phyloP scores from a whole-genome alignment of 257 asterid genomes.

The Nicotiana tomentosiformis region DNA sequence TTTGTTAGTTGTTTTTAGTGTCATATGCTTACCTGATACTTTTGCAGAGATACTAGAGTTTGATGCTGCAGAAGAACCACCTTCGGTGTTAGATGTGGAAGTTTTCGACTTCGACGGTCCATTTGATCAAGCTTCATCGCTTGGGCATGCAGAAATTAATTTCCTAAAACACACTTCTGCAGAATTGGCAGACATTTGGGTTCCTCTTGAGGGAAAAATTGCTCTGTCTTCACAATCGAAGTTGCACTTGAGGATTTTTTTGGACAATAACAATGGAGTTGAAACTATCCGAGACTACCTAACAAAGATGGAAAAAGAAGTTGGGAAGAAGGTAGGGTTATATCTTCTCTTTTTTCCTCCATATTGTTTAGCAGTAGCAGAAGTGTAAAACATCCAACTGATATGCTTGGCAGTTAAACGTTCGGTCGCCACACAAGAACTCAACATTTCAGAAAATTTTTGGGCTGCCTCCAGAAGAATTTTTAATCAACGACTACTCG shows the following conservation, averaged over 20 bases:
- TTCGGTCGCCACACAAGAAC: conserved; percentile 77
- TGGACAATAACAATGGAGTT: conserved; percentile 83
- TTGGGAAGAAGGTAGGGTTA: conserved; percentile 73
- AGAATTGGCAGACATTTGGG: conserved; percentile 85
- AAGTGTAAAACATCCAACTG: background rate
- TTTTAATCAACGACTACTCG: conserved; percentile 77
- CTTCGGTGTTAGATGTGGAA: conserved; percentile 77
- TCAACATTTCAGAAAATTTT: conserved; percentile 73
- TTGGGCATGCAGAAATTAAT: conserved; percentile 86
- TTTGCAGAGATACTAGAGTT: conserved; percentile 81
- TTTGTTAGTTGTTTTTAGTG: background rate
- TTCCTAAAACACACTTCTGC: conserved; percentile 74
- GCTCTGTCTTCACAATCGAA: conserved; percentile 75
- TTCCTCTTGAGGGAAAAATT: conserved; percentile 78
- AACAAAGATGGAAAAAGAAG: conserved; percentile 79
- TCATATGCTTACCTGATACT: conserved; percentile 12
- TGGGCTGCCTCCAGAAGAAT: conserved; percentile 85
- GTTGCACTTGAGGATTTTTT: conserved; percentile 73
- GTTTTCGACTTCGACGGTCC: conserved; percentile 88
- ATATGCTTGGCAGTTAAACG: conserved; percentile 57
- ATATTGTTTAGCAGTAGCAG: background rate
- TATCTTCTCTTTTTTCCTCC: background rate
- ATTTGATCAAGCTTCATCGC: conserved; percentile 63
- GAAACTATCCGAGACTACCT: conserved; percentile 85
- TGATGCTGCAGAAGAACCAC: conserved; percentile 91